These are phyloP conservation scores for Plenodomus lindquistii DNA, from an alignment of 2,329 filamentous ascomycete species.

Conservation along the genomic window DNA sequence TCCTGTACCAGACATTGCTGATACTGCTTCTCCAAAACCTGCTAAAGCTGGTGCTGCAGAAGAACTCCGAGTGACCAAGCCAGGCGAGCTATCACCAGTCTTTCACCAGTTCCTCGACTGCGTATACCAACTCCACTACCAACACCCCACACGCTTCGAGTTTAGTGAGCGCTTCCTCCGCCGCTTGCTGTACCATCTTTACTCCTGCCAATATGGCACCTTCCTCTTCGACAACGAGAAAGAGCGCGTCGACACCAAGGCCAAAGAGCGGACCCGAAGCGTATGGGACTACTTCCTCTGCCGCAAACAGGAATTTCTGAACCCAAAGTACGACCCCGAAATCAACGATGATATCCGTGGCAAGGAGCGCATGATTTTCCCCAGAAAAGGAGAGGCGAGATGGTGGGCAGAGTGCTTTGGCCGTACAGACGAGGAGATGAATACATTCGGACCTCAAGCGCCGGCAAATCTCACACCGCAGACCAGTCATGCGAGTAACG, in stretches of 20 bases:
- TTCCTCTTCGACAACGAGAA: slow-evolving; percentile 96
- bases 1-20: slow-evolving; percentile 52
- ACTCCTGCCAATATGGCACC: slow-evolving; percentile 95
- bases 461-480: slow-evolving; percentile 32
- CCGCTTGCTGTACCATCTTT: slow-evolving; percentile 87
- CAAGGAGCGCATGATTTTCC: slow-evolving; percentile 82
- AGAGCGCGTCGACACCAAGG: slow-evolving; percentile 72
- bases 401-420: slow-evolving; percentile 95
- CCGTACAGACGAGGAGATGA: slow-evolving; percentile 90
- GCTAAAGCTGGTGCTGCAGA: slow-evolving; percentile 49
- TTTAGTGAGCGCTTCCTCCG: slow-evolving; percentile 94
- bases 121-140: slow-evolving; percentile 84
- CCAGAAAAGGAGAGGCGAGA: slow-evolving; percentile 73
- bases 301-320: slow-evolving; percentile 78
- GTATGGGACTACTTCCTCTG: slow-evolving; percentile 97
- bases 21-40: slow-evolving; percentile 34
- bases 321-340: slow-evolving; percentile 73
- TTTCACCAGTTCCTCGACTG: slow-evolving; percentile 98
- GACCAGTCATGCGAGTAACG: slow-evolving; percentile 29
- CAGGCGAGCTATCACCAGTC: slow-evolving; percentile 91
- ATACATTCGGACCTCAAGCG: slow-evolving; percentile 54
- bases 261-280: slow-evolving; percentile 74
- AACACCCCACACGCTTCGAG: slow-evolving; percentile 84
- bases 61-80: slow-evolving; percentile 72
- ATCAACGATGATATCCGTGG: slow-evolving; percentile 80